Evolutionary conservation across 495 filamentous ascomycete species (phyloP).

Genomic region (Trichoderma asperelloides): DNA sequence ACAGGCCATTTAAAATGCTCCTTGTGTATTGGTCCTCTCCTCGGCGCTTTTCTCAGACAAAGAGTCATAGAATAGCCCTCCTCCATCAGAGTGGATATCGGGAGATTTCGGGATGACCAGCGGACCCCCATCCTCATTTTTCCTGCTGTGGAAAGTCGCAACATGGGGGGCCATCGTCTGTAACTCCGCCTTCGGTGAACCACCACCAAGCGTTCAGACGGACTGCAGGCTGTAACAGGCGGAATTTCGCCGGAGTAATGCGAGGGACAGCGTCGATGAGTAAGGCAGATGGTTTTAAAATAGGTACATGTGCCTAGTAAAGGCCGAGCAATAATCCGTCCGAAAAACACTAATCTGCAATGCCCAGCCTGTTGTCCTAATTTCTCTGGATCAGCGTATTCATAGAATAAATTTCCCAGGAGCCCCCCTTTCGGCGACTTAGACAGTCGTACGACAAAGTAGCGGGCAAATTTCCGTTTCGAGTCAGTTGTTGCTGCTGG

Average conservation of each 20-base stretch:
- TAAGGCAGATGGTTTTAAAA: background rate
- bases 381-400: background rate
- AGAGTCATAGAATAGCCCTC: background rate
- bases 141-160: background rate
- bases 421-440: background rate
- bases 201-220: background rate
- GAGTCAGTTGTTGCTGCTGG: background rate
- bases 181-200: conserved; percentile 7
- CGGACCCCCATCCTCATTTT: conserved; percentile 2
- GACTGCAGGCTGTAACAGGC: background rate
- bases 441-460: background rate
- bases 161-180: background rate
- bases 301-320: too few species aligned
- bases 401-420: background rate
- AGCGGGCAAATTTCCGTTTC: background rate
- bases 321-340: background rate
- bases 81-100: background rate
- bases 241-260: background rate
- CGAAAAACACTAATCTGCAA: background rate
- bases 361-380: background rate
- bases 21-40: background rate
- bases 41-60: background rate
- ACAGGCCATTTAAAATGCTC: background rate
- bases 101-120: background rate
- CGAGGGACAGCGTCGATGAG: background rate